A percentile compares a stretch with the other conserved stretches of the same genome.
These are phyloP conservation scores for Beauveria australis DNA, from an alignment of 2,329 filamentous ascomycete genomes.

Conservation along the genomic window DNA sequence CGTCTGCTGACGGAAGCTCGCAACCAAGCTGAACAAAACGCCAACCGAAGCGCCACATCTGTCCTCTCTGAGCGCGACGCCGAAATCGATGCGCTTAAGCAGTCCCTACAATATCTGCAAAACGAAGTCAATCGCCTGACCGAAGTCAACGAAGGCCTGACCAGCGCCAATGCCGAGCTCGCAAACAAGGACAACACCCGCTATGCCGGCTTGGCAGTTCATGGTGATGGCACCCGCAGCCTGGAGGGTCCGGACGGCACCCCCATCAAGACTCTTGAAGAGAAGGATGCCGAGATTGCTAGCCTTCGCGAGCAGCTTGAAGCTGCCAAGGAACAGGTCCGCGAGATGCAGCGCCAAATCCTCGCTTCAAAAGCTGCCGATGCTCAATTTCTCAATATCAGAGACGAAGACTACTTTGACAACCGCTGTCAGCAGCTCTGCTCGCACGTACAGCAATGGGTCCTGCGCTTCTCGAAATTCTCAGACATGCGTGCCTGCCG, in stretches of 20 bases:
- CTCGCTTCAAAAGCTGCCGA: slow-evolving; percentile 52
- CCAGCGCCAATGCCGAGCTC: slow-evolving; percentile 68
- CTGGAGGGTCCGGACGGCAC: slow-evolving; percentile 59
- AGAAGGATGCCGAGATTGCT: slow-evolving; percentile 78
- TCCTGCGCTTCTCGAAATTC: slow-evolving; percentile 94
- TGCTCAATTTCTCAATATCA: slow-evolving; percentile 65
- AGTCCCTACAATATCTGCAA: slow-evolving; percentile 70
- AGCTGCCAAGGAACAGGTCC: slow-evolving; percentile 56
- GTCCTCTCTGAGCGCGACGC: slow-evolving; percentile 74
- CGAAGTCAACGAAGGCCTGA: slow-evolving; percentile 74
- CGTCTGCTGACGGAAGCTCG: slow-evolving; percentile 67
- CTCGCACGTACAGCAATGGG: slow-evolving; percentile 95
- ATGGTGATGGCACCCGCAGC: slow-evolving; percentile 58
- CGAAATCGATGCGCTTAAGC: slow-evolving; percentile 76
- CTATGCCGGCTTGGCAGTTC: slow-evolving; percentile 56
- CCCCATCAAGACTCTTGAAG: slow-evolving; percentile 56
- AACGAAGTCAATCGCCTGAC: slow-evolving; percentile 73
- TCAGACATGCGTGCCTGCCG: slow-evolving; percentile 87
- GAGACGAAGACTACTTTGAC: slow-evolving; percentile 93
- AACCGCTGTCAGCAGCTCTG: slow-evolving; percentile 89
- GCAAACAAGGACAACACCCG: slow-evolving; percentile 67
- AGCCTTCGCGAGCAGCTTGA: slow-evolving; percentile 71
- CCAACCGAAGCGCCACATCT: slow-evolving; percentile 58
- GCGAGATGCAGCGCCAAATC: slow-evolving; percentile 44
- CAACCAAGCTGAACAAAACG: slow-evolving; percentile 56